phyloP scores from a whole-genome alignment of 768 basidiomycete species.

The Exidia glandulosa region DNA sequence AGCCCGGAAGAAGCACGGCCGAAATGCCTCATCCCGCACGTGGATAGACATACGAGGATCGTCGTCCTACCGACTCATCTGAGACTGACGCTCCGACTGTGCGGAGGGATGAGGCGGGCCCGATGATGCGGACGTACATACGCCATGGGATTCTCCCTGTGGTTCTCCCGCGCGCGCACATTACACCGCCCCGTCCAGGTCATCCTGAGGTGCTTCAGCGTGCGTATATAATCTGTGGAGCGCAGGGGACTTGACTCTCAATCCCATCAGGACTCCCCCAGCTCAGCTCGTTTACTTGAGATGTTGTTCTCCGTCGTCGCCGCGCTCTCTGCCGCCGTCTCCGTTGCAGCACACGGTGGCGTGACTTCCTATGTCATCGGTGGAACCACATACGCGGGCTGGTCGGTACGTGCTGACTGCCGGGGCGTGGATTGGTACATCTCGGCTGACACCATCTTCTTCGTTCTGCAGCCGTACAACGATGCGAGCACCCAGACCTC shows the following conservation, averaged over 20 bases:
- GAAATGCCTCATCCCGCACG: neutral
- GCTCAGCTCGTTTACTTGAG: neutral
- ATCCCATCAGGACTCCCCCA: neutral
- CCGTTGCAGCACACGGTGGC: conserved; percentile 26
- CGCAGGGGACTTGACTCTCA: neutral
- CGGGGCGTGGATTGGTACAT: neutral
- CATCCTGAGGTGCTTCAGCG: too few relatives aligned
- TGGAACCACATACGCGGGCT: conserved; percentile 24
- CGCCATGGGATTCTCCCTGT: too few relatives aligned
- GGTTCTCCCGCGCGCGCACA: too few relatives aligned
- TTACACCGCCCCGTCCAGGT: too few relatives aligned
- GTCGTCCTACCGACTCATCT: too few relatives aligned
- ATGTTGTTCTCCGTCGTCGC: conserved; percentile 14
- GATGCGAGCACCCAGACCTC: conserved; percentile 27
- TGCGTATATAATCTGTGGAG: neutral
- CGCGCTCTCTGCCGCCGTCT: conserved; percentile 13
- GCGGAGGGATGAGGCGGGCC: too few relatives aligned
- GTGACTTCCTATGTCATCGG: conserved; percentile 25
- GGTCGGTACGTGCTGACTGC: neutral
- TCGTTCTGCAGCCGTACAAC: conserved; percentile 23
- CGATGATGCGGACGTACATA: too few relatives aligned
- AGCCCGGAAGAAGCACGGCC: neutral
- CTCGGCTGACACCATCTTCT: neutral
- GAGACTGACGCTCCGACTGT: too few relatives aligned
- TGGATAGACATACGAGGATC: too few relatives aligned